Evolutionary conservation across 768 basidiomycete genomes (phyloP), one percentile per base, ranked within the genome.

Genomic region (Suillus occidentalis): DNA sequence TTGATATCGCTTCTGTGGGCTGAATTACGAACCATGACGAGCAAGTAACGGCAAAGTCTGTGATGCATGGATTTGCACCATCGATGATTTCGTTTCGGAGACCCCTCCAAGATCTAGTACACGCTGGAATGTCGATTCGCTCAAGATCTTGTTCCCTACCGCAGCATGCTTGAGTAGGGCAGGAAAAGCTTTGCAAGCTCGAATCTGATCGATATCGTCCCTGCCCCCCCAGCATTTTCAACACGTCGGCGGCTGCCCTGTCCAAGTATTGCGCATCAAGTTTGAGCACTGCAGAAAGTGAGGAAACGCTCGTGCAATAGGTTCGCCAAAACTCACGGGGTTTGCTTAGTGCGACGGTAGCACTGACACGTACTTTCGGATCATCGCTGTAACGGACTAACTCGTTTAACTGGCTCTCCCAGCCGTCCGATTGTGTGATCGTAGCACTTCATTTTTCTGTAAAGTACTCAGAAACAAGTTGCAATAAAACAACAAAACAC

Each of bases 161-260:
- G 37, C 28, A 1, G 36, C 47, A 39, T 43, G 45, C 40, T 63
- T 63, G 8, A 43, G 18, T 8, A 65, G 42, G 5, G 49, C 36
- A 20, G 64, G 61, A 34, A 65, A 47, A 8, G 64, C 60, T 63
- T 45, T 63, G 49, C 64, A 65, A 37, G 62, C 64, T 34, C 62
- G 61, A 40, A 45, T 63, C 13, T 39, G 64, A 20, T n/a, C 4
- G 18, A 39, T 36, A 20, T 65, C 50, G 16, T 53, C 50, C 5
- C 40, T 47, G 49, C n/a, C 62, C 63, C 9, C 37, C 22, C 13
- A 65, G 50, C 64, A 65, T n/a, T 65, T 47, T 31, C 14, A 42
- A 28, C 13, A 65, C 42, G 28, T 63, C 61, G 4, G 4, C 13
- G 37, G 31, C 28, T 10, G 50, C 61, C 49, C 10, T 39, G 40